Evolutionary conservation across 371 early-diverging fungal genomes (phyloP).

Genomic region (Syncephalastrum racemosum): DNA sequence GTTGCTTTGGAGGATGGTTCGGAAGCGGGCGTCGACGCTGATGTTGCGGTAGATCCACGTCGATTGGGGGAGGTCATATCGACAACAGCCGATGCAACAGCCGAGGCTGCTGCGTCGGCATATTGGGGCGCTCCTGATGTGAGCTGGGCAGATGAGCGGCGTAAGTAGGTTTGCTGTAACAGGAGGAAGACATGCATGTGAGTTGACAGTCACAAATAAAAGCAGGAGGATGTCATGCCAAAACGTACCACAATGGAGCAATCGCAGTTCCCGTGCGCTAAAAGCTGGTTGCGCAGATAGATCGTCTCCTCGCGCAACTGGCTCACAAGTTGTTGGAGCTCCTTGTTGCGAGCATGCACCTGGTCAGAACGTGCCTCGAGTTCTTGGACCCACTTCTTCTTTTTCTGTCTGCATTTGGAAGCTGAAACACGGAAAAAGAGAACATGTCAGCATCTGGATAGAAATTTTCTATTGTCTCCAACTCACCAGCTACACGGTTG

Average conservation of each 20-base stretch:
- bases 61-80: constrained; percentile 1
- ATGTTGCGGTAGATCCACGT: too few species aligned
- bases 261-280: constrained; percentile 59
- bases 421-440: constrained; percentile 33
- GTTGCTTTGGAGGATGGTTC: too few species aligned
- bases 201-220: too few species aligned
- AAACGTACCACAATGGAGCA: constrained; percentile 45
- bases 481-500: constrained; percentile 63
- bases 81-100: constrained; percentile 11
- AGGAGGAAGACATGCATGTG: too few species aligned
- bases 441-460: neutral
- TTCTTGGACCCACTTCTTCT: constrained; percentile 71
- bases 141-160: constrained; percentile 15
- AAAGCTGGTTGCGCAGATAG: constrained; percentile 60
- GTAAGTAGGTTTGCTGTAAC: constrained; percentile 13
- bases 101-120: constrained; percentile 9
- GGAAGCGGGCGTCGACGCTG: too few species aligned
- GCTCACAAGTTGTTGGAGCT: constrained; percentile 49
- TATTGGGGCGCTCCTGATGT: neutral
- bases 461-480: neutral
- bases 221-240: too few species aligned
- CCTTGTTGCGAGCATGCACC: constrained; percentile 52
- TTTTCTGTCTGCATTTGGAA: constrained; percentile 78
- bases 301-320: constrained; percentile 69
- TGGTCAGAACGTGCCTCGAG: constrained; percentile 63